These are phyloP conservation scores for Neobulgaria alba DNA, from an alignment of 2,329 filamentous ascomycete genomes.

Conservation along the genomic window DNA sequence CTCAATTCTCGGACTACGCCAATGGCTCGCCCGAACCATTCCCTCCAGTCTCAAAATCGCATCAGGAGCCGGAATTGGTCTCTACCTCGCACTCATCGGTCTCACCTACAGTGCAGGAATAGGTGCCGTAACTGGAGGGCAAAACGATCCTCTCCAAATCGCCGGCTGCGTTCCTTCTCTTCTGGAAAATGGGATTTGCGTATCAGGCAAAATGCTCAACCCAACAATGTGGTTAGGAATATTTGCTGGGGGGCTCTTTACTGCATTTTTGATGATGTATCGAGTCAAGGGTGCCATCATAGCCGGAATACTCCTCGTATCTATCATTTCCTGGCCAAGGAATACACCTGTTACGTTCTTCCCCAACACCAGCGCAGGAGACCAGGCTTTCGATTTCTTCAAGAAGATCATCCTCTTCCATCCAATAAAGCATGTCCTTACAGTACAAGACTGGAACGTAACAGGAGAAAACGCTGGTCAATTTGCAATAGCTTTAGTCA, in stretches of 20 bases:
- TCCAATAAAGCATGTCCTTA: slow-evolving; percentile 59
- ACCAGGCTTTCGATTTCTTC: slow-evolving; percentile 75
- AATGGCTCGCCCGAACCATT: slow-evolving; percentile 80
- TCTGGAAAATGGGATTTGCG: slow-evolving; percentile 39
- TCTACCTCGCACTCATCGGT: slow-evolving; percentile 64
- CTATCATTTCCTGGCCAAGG: slow-evolving; percentile 82
- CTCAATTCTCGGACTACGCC: slow-evolving; percentile 71
- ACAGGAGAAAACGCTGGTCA: slow-evolving; percentile 55
- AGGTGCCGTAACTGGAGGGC: slow-evolving; percentile 64
- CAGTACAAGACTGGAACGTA: slow-evolving; percentile 67
- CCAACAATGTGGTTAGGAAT: slow-evolving; percentile 84
- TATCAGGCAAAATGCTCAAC: slow-evolving; percentile 66
- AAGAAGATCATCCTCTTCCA: slow-evolving; percentile 81
- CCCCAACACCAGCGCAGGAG: slow-evolving; percentile 60
- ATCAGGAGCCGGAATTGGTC: slow-evolving; percentile 75
- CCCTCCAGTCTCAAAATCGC: slow-evolving; percentile 80
- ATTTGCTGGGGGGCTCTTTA: slow-evolving; percentile 76
- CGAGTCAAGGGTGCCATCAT: slow-evolving; percentile 83
- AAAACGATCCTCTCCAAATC: slow-evolving; percentile 60
- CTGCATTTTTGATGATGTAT: slow-evolving; percentile 74
- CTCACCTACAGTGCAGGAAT: slow-evolving; percentile 77
- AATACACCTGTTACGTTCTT: slow-evolving; percentile 71
- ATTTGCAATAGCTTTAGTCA: slow-evolving; percentile 77
- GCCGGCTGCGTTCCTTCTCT: slow-evolving; percentile 42
- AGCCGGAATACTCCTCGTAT: slow-evolving; percentile 72